Base-by-base conservation (phyloP, 1,284 basidiomycete genomes). In the Stygiomarasmius scandens region DNA sequence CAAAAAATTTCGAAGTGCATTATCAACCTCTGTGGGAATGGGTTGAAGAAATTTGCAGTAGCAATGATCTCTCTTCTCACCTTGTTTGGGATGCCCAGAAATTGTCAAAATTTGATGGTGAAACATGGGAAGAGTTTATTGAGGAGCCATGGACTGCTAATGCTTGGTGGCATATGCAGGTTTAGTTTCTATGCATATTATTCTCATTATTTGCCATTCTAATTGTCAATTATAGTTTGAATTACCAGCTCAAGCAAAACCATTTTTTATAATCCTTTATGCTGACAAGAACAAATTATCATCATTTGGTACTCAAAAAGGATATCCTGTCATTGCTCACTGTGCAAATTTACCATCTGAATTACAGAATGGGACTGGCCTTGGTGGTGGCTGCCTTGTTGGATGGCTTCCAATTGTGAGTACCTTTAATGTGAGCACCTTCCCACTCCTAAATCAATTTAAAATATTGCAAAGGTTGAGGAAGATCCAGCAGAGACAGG, bases 381-480 rank as follows among this genome's bases (percentile, higher is more conserved):
- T 71, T 27, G 77, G 76, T 6, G 75, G 76, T 25, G 74, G 72
- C 3, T 51, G 58, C 0, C 53, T 81, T 22, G 73, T 82, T 0
- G 74, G 78, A 0, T 81, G 75, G 73, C 56, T 81, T 11, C 77
- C 77, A 45, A 70, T 80, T 47, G 75, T 81, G 61, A 54, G 68
- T 58, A 49, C 23, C 41, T 56, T 46, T 36, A 32, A 45, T n/a
- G n/a, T n/a, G n/a, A n/a, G n/a, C n/a, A n/a, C n/a, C n/a, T n/a
- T n/a, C n/a, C n/a, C n/a, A n/a, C n/a, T n/a, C n/a, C n/a, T n/a
- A n/a, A n/a, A n/a, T n/a, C n/a, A n/a, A n/a, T n/a, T n/a, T n/a
- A n/a, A n/a, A n/a, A n/a, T n/a, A n/a, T n/a, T n/a, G n/a, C n/a
- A n/a, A n/a, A 72, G 69, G 63, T 72, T 12, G 49, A 63, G 20